Conservation (phyloP, 2,329 filamentous ascomycete species). For the Spiromastix sp. region DNA sequence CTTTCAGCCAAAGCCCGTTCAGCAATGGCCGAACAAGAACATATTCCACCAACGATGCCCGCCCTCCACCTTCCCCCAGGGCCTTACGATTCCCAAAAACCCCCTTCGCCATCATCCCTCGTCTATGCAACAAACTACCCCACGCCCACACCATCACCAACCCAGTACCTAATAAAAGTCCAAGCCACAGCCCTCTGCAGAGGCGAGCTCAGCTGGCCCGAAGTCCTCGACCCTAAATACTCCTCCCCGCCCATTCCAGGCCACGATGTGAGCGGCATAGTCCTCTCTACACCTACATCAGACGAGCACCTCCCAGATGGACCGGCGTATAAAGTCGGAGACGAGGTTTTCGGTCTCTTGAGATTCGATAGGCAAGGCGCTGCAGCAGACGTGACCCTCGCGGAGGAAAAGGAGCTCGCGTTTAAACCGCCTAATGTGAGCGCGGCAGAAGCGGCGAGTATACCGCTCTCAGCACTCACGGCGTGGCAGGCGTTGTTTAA, state of each 20-base stretch:
- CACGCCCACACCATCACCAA: slow-evolving; percentile 23
- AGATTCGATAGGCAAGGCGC: slow-evolving; percentile 29
- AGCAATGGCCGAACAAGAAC: slow-evolving; percentile 26
- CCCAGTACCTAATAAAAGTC: slow-evolving; percentile 33
- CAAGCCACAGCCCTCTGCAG: slow-evolving; percentile 28
- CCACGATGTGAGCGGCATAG: slow-evolving; percentile 31
- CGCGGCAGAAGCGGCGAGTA: slow-evolving; percentile 23
- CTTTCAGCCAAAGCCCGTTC: too few species aligned
- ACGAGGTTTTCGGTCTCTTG: slow-evolving; percentile 30
- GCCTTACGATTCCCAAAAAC: slow-evolving; percentile 11
- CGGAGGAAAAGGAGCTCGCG: slow-evolving; percentile 28
- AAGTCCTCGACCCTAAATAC: slow-evolving; percentile 18
- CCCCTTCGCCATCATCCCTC: slow-evolving; percentile 18
- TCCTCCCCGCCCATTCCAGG: slow-evolving; percentile 27
- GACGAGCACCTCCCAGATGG: slow-evolving; percentile 22
- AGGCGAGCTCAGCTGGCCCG: slow-evolving; percentile 24
- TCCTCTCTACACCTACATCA: slow-evolving; percentile 25
- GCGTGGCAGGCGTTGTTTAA: slow-evolving; percentile 34
- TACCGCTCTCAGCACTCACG: slow-evolving; percentile 29
- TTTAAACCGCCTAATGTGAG: slow-evolving; percentile 28
- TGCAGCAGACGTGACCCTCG: slow-evolving; percentile 31
- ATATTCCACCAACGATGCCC: slow-evolving; percentile 27
- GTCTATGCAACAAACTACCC: slow-evolving; percentile 26
- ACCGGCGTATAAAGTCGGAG: slow-evolving; percentile 30
- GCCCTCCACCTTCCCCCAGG: slow-evolving; percentile 27